Evolutionary conservation across 257 asterid genomes (phyloP).

Genomic region (Solanum dulcamara): DNA sequence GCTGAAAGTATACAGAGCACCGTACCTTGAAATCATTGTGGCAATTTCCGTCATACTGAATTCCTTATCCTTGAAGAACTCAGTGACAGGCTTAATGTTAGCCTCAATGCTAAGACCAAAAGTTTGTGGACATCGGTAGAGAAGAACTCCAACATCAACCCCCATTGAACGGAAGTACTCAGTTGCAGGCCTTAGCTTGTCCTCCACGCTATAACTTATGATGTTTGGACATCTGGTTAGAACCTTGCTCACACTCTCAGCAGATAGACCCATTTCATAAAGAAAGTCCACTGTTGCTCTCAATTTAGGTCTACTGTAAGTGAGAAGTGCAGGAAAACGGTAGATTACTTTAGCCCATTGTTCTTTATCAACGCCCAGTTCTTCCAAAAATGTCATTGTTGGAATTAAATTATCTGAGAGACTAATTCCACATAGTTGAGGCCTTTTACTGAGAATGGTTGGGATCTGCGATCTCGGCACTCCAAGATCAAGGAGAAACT

Average conservation of each 20-base stretch:
- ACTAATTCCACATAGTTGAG: constrained; percentile 95
- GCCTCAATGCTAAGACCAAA: constrained; percentile 87
- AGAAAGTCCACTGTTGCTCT: constrained; percentile 67
- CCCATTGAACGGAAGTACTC: constrained; percentile 59
- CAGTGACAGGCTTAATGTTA: constrained; percentile 71
- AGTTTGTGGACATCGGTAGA: constrained; percentile 79
- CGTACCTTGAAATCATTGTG: constrained; percentile 65
- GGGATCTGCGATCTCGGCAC: constrained; percentile 60
- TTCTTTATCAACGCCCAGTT: constrained; percentile 67
- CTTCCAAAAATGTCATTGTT: constrained; percentile 79
- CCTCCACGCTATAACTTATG: constrained; percentile 80
- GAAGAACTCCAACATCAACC: constrained; percentile 55
- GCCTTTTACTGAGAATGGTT: constrained; percentile 61
- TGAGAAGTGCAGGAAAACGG: constrained; percentile 89
- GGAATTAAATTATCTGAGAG: constrained; percentile 84
- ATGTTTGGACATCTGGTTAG: constrained; percentile 78
- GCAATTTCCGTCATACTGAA: constrained; percentile 46
- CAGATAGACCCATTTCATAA: constrained; percentile 78
- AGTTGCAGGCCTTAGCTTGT: constrained; percentile 74
- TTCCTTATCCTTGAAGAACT: constrained; percentile 60
- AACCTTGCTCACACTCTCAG: constrained; percentile 71
- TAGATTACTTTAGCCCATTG: constrained; percentile 92
- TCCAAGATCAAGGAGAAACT: constrained; percentile 79
- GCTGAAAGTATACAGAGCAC: constrained; percentile 78
- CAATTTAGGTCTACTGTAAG: constrained; percentile 73